A percentile compares a stretch with the other conserved stretches of the same genome.
phyloP scores from a whole-genome alignment of 2,329 filamentous ascomycete genomes.

The Pseudonectria foliicola region DNA sequence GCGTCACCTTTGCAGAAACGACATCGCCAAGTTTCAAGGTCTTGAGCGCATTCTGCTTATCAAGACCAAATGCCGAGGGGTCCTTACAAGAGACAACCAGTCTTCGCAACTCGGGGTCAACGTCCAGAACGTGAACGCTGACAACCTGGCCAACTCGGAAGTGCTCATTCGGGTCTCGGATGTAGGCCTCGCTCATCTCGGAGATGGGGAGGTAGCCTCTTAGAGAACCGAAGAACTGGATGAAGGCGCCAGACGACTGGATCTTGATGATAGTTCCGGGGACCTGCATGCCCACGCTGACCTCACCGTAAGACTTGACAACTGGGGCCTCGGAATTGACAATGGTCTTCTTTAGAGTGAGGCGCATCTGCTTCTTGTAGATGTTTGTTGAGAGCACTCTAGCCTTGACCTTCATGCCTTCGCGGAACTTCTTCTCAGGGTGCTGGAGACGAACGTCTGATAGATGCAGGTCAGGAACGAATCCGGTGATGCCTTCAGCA shows the following conservation, averaged over 20 bases:
- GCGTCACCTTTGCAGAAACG: slow-evolving; percentile 72
- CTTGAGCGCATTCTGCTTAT: slow-evolving; percentile 70
- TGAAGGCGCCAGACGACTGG: slow-evolving; percentile 68
- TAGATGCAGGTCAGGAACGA: slow-evolving; percentile 82
- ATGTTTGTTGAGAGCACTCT: slow-evolving; percentile 76
- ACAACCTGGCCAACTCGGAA: slow-evolving; percentile 89
- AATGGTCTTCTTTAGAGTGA: slow-evolving; percentile 91
- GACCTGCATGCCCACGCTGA: slow-evolving; percentile 67
- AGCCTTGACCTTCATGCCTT: slow-evolving; percentile 76
- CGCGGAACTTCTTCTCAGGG: slow-evolving; percentile 92
- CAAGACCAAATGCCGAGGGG: slow-evolving; percentile 64
- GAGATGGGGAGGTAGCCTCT: slow-evolving; percentile 84
- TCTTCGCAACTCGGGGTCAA: slow-evolving; percentile 63
- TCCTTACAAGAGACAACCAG: slow-evolving; percentile 93
- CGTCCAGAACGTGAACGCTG: slow-evolving; percentile 77
- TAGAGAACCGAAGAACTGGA: slow-evolving; percentile 84
- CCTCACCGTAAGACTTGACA: slow-evolving; percentile 69
- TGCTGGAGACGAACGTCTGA: slow-evolving; percentile 83
- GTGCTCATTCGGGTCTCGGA: slow-evolving; percentile 80
- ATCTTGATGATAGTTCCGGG: slow-evolving; percentile 85
- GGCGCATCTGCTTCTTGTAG: slow-evolving; percentile 67
- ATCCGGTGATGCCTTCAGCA: slow-evolving; percentile 79
- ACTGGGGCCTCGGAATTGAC: slow-evolving; percentile 81
- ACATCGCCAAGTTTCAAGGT: slow-evolving; percentile 65
- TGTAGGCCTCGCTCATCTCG: slow-evolving; percentile 97